Percentiles rank a stretch among this genome's conserved stretches.
These are phyloP conservation scores for Penicillium samsonianum DNA, from an alignment of 495 filamentous ascomycete genomes.

Conservation along the genomic window DNA sequence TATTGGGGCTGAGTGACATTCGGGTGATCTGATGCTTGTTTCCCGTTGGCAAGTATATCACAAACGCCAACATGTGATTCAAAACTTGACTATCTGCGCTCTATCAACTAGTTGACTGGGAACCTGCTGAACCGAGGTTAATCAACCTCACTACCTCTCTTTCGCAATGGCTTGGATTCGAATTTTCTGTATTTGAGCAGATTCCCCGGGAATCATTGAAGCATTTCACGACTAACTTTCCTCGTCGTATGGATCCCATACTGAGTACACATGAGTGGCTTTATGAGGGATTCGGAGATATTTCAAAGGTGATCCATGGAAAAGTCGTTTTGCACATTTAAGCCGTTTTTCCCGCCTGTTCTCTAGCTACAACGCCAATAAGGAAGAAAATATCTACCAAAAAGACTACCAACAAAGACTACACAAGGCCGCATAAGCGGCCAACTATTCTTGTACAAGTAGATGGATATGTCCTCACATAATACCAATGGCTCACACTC, in stretches of 20 bases:
- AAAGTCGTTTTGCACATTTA: no score
- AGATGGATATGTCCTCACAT: not conserved
- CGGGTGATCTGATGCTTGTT: slow-evolving; percentile 20
- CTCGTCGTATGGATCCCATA: not conserved
- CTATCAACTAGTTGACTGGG: slow-evolving; percentile 2
- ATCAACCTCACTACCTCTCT: not conserved
- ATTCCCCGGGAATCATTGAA: not conserved
- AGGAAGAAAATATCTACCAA: no score
- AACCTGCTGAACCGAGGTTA: slow-evolving; percentile 1
- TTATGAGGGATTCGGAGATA: no score
- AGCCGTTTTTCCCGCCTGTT: no score
- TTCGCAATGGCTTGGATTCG: slow-evolving; percentile 4
- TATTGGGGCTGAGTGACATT: slow-evolving; percentile 14
- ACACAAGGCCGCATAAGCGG: no score
- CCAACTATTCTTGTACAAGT: not conserved
- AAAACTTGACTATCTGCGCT: slow-evolving; percentile 4
- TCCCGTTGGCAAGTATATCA: slow-evolving; percentile 12
- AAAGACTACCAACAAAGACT: no score
- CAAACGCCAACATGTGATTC: slow-evolving; percentile 16
- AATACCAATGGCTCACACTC: not conserved
- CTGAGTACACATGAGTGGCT: not conserved
- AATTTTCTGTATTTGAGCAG: not conserved
- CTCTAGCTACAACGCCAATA: no score
- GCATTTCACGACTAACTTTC: not conserved
- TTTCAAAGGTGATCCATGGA: no score